Percentiles rank a stretch among this genome's conserved stretches.
Conservation (phyloP, 2,329 filamentous ascomycete species). For the Westerdykella aurantiaca region DNA sequence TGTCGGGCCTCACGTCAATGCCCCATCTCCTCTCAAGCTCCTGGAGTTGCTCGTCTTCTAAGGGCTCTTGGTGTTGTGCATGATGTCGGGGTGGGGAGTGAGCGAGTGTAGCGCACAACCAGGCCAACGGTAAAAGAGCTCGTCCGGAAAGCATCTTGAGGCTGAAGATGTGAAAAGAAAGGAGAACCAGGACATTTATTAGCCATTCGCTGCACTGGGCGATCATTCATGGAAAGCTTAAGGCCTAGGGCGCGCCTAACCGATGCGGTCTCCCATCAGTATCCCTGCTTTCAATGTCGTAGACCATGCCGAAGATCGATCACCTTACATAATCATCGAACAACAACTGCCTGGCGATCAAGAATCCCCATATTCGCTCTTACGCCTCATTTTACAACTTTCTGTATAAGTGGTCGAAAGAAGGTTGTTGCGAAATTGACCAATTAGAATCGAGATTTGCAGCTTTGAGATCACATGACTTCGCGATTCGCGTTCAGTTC, state of each 20-base stretch:
- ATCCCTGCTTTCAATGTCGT: no score
- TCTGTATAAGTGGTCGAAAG: no score
- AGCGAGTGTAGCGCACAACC: constrained; percentile 11
- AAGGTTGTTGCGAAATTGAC: constrained; percentile 8
- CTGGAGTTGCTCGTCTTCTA: constrained; percentile 28
- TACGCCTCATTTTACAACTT: no score
- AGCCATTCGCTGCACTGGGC: not conserved
- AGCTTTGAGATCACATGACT: constrained; percentile 21
- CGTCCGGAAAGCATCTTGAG: constrained; percentile 15
- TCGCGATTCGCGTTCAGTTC: constrained; percentile 15
- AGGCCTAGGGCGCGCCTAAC: no score
- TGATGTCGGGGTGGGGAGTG: constrained; percentile 30
- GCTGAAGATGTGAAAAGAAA: not conserved
- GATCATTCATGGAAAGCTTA: no score
- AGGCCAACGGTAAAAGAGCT: constrained; percentile 6
- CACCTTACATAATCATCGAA: no score
- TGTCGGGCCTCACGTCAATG: constrained; percentile 29
- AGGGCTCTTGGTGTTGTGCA: constrained; percentile 20
- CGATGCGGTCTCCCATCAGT: no score
- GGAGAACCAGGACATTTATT: not conserved
- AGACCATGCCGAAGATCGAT: no score
- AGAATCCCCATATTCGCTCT: no score
- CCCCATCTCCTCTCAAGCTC: constrained; percentile 39
- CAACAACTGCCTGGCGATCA: no score
- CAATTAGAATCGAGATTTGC: constrained; percentile 14